phyloP scores from a whole-genome alignment of 2,329 filamentous ascomycete species.

The Samsoniella hepiali region DNA sequence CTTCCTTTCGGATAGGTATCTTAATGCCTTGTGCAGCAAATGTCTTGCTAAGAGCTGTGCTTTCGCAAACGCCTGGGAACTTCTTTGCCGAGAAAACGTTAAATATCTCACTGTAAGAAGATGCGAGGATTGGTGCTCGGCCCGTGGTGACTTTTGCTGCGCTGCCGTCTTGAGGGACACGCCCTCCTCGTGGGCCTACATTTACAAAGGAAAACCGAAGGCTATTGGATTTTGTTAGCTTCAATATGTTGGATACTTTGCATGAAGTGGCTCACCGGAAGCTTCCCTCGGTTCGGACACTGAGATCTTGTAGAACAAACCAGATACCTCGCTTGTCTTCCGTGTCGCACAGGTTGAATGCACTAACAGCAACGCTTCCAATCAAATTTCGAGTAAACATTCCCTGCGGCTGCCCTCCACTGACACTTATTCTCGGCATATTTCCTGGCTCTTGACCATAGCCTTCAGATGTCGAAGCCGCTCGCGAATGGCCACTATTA shows the following conservation, averaged over 20 bases:
- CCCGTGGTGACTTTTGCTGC: conserved; percentile 62
- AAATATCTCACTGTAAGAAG: conserved; percentile 83
- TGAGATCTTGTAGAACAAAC: conserved; percentile 95
- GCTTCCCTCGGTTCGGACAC: conserved; percentile 84
- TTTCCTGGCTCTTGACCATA: conserved; percentile 32
- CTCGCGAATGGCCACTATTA: conserved; percentile 23
- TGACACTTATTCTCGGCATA: conserved; percentile 34
- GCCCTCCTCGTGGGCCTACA: conserved; percentile 55
- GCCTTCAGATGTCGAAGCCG: conserved; percentile 17
- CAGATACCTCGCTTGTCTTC: conserved; percentile 83
- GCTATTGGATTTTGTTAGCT: conserved; percentile 34
- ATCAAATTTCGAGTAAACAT: conserved; percentile 97
- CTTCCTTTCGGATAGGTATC: conserved; percentile 91
- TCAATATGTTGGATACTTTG: neutral
- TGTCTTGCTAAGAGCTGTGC: conserved; percentile 83
- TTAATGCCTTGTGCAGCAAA: conserved; percentile 95
- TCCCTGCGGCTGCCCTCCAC: conserved; percentile 57
- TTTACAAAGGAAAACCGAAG: conserved; percentile 77
- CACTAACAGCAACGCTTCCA: conserved; percentile 84
- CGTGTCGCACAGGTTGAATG: conserved; percentile 76
- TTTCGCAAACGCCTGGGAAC: conserved; percentile 95
- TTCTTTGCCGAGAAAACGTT: conserved; percentile 97
- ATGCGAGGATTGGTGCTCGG: conserved; percentile 77
- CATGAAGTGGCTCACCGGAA: conserved; percentile 64
- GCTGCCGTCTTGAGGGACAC: conserved; percentile 36